phyloP scores from a whole-genome alignment of 192 early-diverging fungal species.

The Backusella macrospora region DNA sequence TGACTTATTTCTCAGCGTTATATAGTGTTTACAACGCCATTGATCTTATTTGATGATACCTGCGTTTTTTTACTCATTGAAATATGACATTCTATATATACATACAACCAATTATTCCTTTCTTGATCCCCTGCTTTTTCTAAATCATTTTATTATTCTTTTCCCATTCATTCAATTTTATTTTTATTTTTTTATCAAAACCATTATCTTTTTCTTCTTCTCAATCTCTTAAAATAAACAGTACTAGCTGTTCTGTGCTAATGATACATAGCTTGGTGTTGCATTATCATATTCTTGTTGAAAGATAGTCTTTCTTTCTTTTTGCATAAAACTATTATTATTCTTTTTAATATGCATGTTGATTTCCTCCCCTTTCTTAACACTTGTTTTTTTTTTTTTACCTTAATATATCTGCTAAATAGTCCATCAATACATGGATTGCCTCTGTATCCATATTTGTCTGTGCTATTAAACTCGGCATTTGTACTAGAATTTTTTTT shows the following conservation, averaged over 20 bases:
- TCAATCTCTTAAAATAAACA: too few species aligned
- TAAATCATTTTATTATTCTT: too few species aligned
- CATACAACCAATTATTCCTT: too few species aligned
- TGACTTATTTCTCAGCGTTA: too few species aligned
- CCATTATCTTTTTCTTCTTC: too few species aligned
- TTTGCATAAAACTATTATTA: constrained; percentile 64
- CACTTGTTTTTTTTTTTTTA: constrained; percentile 40
- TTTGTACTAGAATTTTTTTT: constrained; percentile 65
- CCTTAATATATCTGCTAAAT: constrained; percentile 80
- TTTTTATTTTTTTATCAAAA: too few species aligned
- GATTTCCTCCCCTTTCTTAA: background rate
- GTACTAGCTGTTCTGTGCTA: constrained; percentile 54
- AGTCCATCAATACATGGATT: constrained; percentile 75
- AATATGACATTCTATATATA: too few species aligned
- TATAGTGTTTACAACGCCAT: too few species aligned
- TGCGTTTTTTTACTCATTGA: too few species aligned
- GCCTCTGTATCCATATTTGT: constrained; percentile 93
- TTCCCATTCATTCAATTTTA: too few species aligned
- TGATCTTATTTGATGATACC: too few species aligned
- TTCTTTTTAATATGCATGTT: constrained; percentile 17
- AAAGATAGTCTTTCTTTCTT: constrained; percentile 70
- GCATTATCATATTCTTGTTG: constrained; percentile 87
- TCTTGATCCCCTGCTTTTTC: too few species aligned
- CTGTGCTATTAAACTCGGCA: constrained; percentile 88
- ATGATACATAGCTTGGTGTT: constrained; percentile 74